Evolutionary conservation across 2,329 filamentous ascomycete species (phyloP), one percentile per base, ranked within the genome.

Genomic region (Lasiodiplodia gonubiensis): DNA sequence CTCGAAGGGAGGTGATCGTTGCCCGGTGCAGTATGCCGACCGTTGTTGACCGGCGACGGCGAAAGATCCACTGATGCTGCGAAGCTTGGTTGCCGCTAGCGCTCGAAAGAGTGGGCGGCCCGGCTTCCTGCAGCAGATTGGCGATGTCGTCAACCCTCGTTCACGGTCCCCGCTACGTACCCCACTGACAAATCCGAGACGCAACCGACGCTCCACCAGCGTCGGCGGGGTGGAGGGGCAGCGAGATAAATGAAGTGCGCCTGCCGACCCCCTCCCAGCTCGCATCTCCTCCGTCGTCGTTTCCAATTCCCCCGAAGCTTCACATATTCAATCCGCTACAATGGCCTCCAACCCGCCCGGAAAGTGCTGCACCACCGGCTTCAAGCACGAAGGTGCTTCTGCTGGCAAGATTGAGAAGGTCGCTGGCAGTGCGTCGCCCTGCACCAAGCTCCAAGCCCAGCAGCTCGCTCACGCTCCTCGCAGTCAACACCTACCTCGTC

Each of bases 401-500:
- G 72, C 74, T 21, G 85, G 85, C 57, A 80, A 85, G 70, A 72
- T 81, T 59, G 82, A 83, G 73, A 79, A 77, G 54, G 78, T 86
- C 66, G 79, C 78, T 42, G 79, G 81, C 70, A 77, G 83, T 84
- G 73, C 63, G 78, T 73, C 12, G 14, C 46, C 57, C 33, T 12
- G n/a, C 39, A 10, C 33, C 52, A 25, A 21, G 12, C 33, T 11
- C n/a, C 18, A 39, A 1, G 6, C n/a, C 37, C 6, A 7, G 37
- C 14, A 33, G 37, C 42, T 51, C 53, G 25, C 66, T 48, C 51
- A 30, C n/a, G 8, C 42, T 49, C 37, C 67, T 42, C 57, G 61
- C 68, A 88, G 86, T 85, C 72, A 78, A 83, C 51, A 82, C 84
- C 70, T 89, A 90, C 76, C 78, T 88, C 70, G 73, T 82, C 71